Conservation (phyloP, 345 rosid genomes). For the rapeseed (Brassica napus) region DNA sequence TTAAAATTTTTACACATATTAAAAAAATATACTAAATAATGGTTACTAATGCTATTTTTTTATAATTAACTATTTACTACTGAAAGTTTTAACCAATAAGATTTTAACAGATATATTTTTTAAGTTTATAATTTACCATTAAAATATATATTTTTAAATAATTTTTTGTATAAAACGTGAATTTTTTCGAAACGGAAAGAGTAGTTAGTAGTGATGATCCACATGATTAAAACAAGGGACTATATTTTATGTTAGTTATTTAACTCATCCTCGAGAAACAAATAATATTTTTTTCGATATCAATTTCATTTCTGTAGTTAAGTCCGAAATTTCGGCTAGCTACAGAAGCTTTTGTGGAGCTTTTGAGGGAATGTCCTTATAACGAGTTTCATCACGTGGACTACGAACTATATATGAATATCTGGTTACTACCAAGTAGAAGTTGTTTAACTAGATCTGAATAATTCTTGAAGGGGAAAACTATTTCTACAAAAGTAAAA, state of each 20-base stretch:
- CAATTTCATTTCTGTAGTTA: neutral
- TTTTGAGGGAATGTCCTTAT: constrained; percentile 16
- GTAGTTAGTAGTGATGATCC: neutral
- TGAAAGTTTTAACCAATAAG: too few relatives aligned
- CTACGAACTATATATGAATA: constrained; percentile 1
- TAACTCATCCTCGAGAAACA: constrained; percentile 1
- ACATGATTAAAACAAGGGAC: constrained; percentile 11
- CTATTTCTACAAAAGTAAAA: neutral
- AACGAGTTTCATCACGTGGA: constrained; percentile 21
- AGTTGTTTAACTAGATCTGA: neutral
- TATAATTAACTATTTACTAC: too few relatives aligned
- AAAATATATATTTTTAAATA: too few relatives aligned
- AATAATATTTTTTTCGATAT: neutral
- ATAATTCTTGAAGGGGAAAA: neutral
- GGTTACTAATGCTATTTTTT: too few relatives aligned
- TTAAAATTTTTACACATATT: too few relatives aligned
- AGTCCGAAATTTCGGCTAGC: constrained; percentile 33
- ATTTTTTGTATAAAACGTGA: too few relatives aligned
- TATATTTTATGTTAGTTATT: neutral
- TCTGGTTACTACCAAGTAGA: neutral
- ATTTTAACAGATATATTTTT: too few relatives aligned
- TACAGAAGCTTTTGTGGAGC: constrained; percentile 6
- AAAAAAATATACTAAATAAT: too few relatives aligned
- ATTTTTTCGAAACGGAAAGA: too few relatives aligned
- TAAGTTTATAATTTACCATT: too few relatives aligned